A percentile compares a stretch with the other conserved stretches of the same genome.
Conservation (phyloP, 306 rosid genomes). For the Dicorynia guianensis region DNA sequence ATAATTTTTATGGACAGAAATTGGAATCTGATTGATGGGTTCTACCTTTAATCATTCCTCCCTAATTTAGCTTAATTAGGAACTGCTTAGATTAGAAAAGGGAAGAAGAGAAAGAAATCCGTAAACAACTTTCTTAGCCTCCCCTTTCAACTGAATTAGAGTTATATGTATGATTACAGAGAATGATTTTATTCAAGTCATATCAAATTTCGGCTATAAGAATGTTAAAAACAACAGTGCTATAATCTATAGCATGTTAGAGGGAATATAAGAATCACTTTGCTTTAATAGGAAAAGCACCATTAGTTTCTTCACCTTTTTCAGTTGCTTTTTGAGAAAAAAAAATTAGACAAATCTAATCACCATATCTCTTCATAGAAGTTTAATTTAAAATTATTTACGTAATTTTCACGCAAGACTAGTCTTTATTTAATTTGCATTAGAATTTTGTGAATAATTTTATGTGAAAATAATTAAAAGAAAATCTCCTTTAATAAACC, state of each 20-base stretch:
- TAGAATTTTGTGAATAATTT: too few relatives aligned
- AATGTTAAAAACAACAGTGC: conserved; percentile 69
- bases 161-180: conserved; percentile 44
- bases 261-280: conserved; percentile 67
- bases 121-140: conserved; percentile 46
- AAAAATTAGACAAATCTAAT: conserved; percentile 38
- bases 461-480: too few relatives aligned
- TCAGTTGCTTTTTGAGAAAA: conserved; percentile 35
- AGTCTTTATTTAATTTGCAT: too few relatives aligned
- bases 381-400: too few relatives aligned
- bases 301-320: conserved; percentile 44
- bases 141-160: conserved; percentile 45
- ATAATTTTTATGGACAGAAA: conserved; percentile 64
- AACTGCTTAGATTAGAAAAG: conserved; percentile 31
- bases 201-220: conserved; percentile 70
- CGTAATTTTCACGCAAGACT: too few relatives aligned
- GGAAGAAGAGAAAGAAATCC: conserved; percentile 1
- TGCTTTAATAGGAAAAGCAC: conserved; percentile 49
- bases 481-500: conserved; percentile 38
- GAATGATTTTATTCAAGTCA: conserved; percentile 53
- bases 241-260: conserved; percentile 46
- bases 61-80: conserved; percentile 43
- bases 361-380: too few relatives aligned
- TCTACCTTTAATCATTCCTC: conserved; percentile 73
- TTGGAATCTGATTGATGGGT: conserved; percentile 87